Conservation (phyloP, 768 basidiomycete genomes). For the Pilatotrama ljubarskyi region DNA sequence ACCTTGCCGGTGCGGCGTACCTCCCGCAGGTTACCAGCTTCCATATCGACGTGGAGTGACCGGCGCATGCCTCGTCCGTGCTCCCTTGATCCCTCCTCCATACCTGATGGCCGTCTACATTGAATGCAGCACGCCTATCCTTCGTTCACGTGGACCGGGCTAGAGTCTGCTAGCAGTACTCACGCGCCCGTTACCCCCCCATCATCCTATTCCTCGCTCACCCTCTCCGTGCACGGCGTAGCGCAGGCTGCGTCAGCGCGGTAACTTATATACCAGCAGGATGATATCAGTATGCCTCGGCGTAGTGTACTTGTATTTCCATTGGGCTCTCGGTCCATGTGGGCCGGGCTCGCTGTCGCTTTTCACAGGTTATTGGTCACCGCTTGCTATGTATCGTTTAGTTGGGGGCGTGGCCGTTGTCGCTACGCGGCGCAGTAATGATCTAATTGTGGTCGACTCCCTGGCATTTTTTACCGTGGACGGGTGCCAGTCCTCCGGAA, state of each 20-base stretch:
- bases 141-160: not conserved
- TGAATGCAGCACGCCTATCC: not conserved
- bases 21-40: constrained; percentile 64
- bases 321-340: not conserved
- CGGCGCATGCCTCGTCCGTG: not conserved
- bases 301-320: constrained; percentile 3
- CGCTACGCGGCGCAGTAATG: too few species aligned
- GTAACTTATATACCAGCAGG: constrained; percentile 11
- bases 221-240: not conserved
- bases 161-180: not conserved
- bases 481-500: too few species aligned
- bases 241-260: not conserved
- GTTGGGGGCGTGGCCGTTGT: too few species aligned
- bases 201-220: not conserved
- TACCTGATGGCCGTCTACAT: not conserved
- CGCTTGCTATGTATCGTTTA: not conserved
- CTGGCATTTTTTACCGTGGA: too few species aligned
- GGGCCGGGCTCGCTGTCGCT: not conserved
- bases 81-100: not conserved
- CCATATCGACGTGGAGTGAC: constrained; percentile 31
- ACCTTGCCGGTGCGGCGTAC: constrained; percentile 86
- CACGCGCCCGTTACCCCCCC: not conserved
- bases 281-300: not conserved
- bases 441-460: too few species aligned
- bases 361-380: not conserved